Evolutionary conservation across 768 basidiomycete species (phyloP), one percentile per base, ranked within the genome.

Genomic region (Astraeus odoratus): DNA sequence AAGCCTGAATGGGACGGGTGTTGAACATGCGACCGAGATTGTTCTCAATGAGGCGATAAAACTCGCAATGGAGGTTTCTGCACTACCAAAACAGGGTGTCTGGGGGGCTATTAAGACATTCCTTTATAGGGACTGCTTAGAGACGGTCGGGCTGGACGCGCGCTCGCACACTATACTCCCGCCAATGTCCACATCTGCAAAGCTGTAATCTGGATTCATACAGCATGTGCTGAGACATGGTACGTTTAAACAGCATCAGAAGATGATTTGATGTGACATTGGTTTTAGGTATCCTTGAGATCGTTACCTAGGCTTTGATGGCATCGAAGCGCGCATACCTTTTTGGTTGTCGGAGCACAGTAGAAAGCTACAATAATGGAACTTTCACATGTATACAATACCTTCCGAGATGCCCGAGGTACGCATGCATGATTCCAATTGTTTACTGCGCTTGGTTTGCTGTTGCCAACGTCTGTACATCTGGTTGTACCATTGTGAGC

Each of bases 41-140:
- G 72, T 92, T 4, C 55, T 89, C 15, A 70, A 70, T 19, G 80
- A 80, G 44, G 86, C 86, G 1, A 73, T 74, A 39, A 73, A 81
- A 51, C 54, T 89, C 19, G 88, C 80, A 3, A 71, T 75, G 20
- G 57, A 65, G 34, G 65, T 81, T 44, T 68, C 74, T 30, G 60
- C 46, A 23, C 71, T 78, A 48, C 77, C 86, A 7, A 64, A 70
- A 27, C 60, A 60, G 4, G 83, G 84, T 10, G 83, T 78, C 15
- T 88, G 81, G 80, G 86, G 86, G 8, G 41, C 81, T 42, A 83
- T 86, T 57, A 86, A 83, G 80, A 57, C 57, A 18, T 74, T 77
- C 50, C 50, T 86, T 7, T 83, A 84, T 57, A 69, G 67, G 35
- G 75, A 78, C 42, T 70, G 73, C 15, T 57, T 85, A 42, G 65